phyloP scores from a whole-genome alignment of 1,139 yeast species.

The Geotrichum aggregatum region DNA sequence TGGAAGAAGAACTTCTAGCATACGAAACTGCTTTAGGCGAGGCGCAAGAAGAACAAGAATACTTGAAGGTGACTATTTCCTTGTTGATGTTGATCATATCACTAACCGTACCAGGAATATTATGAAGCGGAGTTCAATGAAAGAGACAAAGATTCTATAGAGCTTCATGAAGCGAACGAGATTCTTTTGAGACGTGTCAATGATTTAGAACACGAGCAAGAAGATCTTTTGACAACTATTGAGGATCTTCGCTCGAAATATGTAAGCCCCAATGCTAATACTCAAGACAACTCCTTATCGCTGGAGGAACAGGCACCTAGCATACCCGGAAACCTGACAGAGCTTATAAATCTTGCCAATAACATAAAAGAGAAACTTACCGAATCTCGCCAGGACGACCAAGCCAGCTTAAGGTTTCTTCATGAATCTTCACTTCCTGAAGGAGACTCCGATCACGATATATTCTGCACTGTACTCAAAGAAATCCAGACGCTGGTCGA shows the following conservation, averaged over 20 bases:
- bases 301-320: neutral
- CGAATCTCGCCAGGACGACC: neutral
- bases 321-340: neutral
- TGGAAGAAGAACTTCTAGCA: constrained; percentile 12
- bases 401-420: neutral
- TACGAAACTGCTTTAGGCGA: constrained; percentile 15
- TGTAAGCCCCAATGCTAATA: neutral
- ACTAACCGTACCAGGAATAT: constrained; percentile 10
- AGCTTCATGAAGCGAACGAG: constrained; percentile 12
- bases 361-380: neutral
- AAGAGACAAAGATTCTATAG: constrained; percentile 12
- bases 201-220: constrained; percentile 10
- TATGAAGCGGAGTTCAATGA: constrained; percentile 12
- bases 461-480: constrained; percentile 4
- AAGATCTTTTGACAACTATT: constrained; percentile 1
- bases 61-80: constrained; percentile 3
- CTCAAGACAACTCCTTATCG: neutral
- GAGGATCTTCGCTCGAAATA: neutral
- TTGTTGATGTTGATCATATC: neutral
- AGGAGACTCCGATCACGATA: constrained; percentile 1
- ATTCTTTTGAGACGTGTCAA: constrained; percentile 6
- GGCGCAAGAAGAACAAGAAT: constrained; percentile 10
- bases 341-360: neutral
- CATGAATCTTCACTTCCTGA: constrained; percentile 6
- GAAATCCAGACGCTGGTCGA: constrained; percentile 4